Base-by-base conservation (phyloP, 176 grass and related monocot genomes). In the Poa pratensis region DNA sequence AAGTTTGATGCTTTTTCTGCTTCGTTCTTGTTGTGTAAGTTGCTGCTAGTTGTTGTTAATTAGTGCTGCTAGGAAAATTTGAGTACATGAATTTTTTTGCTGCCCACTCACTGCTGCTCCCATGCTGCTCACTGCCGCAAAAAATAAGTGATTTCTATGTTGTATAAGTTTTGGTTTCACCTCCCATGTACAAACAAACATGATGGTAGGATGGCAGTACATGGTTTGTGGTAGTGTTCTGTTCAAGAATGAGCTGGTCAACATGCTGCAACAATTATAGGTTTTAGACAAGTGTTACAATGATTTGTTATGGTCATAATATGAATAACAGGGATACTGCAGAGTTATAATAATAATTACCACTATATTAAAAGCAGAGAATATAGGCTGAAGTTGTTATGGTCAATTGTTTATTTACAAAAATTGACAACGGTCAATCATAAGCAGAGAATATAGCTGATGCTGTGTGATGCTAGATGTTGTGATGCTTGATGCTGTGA, bases 241-340 rank as follows among this genome's bases (percentile, higher is more conserved):
- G 24, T 51, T 28, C 26, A 74, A 10, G 45, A 30, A 28, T 28
- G 45, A 74, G 23, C 18, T 75, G 46, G 48, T 32, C 19, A 49
- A 30, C 2, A 75, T 51, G 5, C 27, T 75, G 71, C 71, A 75
- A 27, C 72, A 75, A 9, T 26, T 75, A 75, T 8, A 75, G 48
- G 24, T 75, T 51, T 32, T 19, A 30, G 3, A 15, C 10, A 30
- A 11, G 24, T 16, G 26, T 52, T 52, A 15, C 23, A 24, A 13
- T 46, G n/a, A 2, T 7, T 6, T 8, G 20, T 16, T 49, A 48
- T 15, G 42, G 22, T 15, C 45, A 9, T 2, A 68, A 22, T 4
- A 80, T 30, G 18, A 80, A 80, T 51, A 67, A 26, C 24, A 80
- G 22, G 26, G 17, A 66, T 5, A 50, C 17, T 73, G 34, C 24